These are phyloP conservation scores for Suillus ampliporus DNA, from an alignment of 768 basidiomycete genomes.

Conservation along the genomic window DNA sequence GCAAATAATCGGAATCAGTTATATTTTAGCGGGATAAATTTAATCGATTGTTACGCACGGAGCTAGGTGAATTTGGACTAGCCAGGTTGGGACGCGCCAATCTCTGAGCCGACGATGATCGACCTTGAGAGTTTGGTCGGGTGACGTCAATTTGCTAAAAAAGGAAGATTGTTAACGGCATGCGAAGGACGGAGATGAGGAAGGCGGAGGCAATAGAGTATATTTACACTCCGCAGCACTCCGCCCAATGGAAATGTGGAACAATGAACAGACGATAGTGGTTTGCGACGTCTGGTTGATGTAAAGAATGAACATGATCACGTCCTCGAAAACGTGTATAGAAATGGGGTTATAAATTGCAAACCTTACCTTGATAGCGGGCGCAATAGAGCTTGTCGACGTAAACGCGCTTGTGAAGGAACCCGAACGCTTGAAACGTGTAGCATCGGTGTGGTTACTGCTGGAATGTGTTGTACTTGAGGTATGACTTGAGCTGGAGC, in stretches of 20 bases:
- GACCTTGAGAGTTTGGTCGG: conserved; percentile 21
- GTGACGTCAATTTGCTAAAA: conserved; percentile 38
- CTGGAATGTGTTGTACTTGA: no score
- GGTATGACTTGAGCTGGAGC: conserved; percentile 31
- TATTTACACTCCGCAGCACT: neutral
- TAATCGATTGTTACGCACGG: conserved; percentile 28
- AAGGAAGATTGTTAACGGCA: conserved; percentile 14
- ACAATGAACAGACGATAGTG: no score
- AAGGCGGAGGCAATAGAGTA: neutral
- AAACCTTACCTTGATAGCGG: conserved; percentile 28
- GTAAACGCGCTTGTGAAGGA: conserved; percentile 26
- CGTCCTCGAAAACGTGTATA: conserved; percentile 1
- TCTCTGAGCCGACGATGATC: conserved; percentile 12
- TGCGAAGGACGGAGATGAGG: conserved; percentile 8
- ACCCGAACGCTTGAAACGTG: conserved; percentile 27
- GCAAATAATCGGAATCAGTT: conserved; percentile 21
- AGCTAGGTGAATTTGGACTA: conserved; percentile 15
- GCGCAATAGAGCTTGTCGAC: conserved; percentile 30
- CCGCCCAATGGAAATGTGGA: no score
- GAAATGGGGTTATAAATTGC: neutral
- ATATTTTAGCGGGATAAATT: neutral
- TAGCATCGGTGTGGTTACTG: conserved; percentile 32
- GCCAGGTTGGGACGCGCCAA: no score
- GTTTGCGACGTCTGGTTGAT: no score
- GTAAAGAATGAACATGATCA: no score